A percentile compares a stretch with the other conserved stretches of the same genome.
phyloP scores from a whole-genome alignment of 208 protist species.

The Tetramitus jugosus region DNA sequence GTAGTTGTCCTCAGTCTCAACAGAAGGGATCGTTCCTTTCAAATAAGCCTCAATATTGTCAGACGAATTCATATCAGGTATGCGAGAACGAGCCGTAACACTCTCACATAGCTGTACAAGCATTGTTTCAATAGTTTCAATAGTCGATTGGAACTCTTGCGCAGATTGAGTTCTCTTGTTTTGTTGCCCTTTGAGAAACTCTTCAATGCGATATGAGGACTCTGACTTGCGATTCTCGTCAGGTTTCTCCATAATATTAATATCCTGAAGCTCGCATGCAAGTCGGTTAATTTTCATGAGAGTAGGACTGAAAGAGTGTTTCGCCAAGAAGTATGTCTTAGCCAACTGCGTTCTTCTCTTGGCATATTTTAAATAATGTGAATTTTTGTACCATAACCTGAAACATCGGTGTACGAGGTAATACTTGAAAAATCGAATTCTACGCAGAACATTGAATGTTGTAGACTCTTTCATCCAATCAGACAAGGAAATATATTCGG shows the following conservation, averaged over 20 bases:
- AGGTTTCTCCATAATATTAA: constrained; percentile 37
- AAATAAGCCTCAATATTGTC: constrained; percentile 74
- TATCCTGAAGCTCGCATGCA: constrained; percentile 53
- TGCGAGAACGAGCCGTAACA: constrained; percentile 65
- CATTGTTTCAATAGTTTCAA: constrained; percentile 68
- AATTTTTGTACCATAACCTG: constrained; percentile 57
- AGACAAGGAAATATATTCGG: constrained; percentile 75
- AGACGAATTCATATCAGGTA: constrained; percentile 75
- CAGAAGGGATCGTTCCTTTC: neutral
- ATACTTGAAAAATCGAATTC: constrained; percentile 79
- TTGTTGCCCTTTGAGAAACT: constrained; percentile 58
- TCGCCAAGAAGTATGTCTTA: constrained; percentile 66
- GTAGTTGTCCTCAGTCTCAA: constrained; percentile 39
- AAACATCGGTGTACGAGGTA: constrained; percentile 79
- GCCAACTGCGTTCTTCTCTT: constrained; percentile 42
- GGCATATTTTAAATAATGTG: constrained; percentile 42
- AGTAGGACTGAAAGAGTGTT: constrained; percentile 65
- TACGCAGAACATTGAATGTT: constrained; percentile 75
- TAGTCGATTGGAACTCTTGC: constrained; percentile 44
- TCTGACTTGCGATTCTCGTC: constrained; percentile 72
- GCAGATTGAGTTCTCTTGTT: constrained; percentile 59
- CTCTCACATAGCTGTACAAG: constrained; percentile 64
- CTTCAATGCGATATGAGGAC: too few relatives aligned
- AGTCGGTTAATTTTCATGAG: constrained; percentile 63
- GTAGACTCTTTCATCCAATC: constrained; percentile 79